These are phyloP conservation scores for Aureobasidium lini DNA, from an alignment of 2,329 filamentous ascomycete species.

Conservation along the genomic window DNA sequence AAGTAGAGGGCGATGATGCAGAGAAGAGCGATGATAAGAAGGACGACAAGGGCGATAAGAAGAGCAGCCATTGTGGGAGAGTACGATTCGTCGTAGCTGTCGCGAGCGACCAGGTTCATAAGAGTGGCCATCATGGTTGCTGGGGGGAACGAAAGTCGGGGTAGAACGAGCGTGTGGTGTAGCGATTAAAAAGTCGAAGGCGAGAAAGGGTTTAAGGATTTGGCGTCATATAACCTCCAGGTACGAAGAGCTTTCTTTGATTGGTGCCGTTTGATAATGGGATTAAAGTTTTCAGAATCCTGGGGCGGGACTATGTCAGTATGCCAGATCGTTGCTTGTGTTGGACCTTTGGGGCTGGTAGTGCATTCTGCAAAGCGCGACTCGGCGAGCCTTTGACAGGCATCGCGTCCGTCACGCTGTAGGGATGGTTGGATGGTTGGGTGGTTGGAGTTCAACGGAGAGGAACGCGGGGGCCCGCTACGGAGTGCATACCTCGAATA, in stretches of 20 bases:
- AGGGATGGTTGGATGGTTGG: conserved; percentile 4
- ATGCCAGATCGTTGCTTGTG: neutral
- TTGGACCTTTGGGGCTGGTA: neutral
- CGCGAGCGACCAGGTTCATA: conserved; percentile 44
- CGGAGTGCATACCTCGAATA: conserved; percentile 7
- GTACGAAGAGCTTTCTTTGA: neutral
- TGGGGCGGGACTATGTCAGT: conserved; percentile 1
- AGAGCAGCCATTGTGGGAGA: conserved; percentile 62
- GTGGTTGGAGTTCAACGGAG: conserved; percentile 8
- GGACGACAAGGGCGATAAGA: conserved; percentile 68
- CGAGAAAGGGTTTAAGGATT: neutral
- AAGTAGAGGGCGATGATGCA: conserved; percentile 62
- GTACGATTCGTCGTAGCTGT: conserved; percentile 42
- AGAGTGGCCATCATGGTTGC: conserved; percentile 28
- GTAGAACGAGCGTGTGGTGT: conserved; percentile 5
- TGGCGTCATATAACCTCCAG: neutral
- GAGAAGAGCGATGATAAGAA: conserved; percentile 65
- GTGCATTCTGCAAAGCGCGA: conserved; percentile 13
- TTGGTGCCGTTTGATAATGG: conserved; percentile 3
- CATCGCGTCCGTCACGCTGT: conserved; percentile 4
- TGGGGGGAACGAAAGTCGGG: neutral
- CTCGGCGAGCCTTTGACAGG: neutral
- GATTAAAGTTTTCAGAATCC: conserved; percentile 3
- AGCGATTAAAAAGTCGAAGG: neutral
- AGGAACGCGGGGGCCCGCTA: conserved; percentile 7